Percentiles rank a stretch among this genome's conserved stretches.
Evolutionary conservation across 805 yeast genomes (phyloP).

Genomic region (Maudiozyma turicensis): DNA sequence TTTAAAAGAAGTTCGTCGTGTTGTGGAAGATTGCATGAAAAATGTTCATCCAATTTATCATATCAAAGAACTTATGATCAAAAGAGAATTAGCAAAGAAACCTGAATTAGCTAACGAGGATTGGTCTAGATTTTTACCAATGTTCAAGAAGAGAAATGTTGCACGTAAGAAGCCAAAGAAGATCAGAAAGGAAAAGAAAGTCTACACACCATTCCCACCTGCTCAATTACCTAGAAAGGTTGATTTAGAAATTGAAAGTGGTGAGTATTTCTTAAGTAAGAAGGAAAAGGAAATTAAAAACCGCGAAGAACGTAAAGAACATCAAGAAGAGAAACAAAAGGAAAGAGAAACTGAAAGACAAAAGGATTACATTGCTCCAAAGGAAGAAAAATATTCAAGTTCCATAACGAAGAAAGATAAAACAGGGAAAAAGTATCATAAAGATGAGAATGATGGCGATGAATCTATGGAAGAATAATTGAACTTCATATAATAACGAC

Average conservation of each 20-base stretch:
- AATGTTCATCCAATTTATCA: conserved; percentile 97
- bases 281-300: conserved; percentile 66
- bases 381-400: conserved; percentile 44
- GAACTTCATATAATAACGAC: background rate
- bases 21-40: conserved; percentile 95
- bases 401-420: conserved; percentile 2
- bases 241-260: conserved; percentile 94
- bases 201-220: conserved; percentile 98
- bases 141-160: conserved; percentile 91
- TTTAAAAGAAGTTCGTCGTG: conserved; percentile 80
- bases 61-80: conserved; percentile 94
- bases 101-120: conserved; percentile 94
- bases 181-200: conserved; percentile 52
- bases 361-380: conserved; percentile 79
- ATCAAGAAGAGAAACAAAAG: conserved; percentile 62
- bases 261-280: conserved; percentile 92
- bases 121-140: conserved; percentile 94
- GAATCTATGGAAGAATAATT: background rate
- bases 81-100: conserved; percentile 85
- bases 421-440: conserved; percentile 1
- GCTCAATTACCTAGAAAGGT: conserved; percentile 93
- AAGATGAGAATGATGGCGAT: background rate
- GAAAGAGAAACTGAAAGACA: conserved; percentile 60
- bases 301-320: conserved; percentile 65
- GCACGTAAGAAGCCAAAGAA: conserved; percentile 83